phyloP scores from a whole-genome alignment of 73 alveolate genomes.

The Tetrahymena malaccensis region DNA sequence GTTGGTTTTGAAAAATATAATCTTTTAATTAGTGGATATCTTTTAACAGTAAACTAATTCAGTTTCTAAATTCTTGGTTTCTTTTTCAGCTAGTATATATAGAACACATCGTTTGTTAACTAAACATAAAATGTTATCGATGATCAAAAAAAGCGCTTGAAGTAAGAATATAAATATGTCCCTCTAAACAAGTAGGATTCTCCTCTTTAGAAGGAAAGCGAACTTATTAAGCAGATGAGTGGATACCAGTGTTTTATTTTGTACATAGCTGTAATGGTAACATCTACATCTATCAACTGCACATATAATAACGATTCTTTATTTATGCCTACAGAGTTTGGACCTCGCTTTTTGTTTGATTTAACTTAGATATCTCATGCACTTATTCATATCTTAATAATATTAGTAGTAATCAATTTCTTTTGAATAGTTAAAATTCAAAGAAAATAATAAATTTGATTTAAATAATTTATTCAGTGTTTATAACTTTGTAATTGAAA shows the following conservation, averaged over 20 bases:
- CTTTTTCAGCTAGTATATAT: neutral
- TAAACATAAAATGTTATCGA: neutral
- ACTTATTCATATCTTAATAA: neutral
- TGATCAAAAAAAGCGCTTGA: neutral
- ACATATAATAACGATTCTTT: neutral
- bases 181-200: neutral
- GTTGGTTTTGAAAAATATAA: slow-evolving; percentile 24
- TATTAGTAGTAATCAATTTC: neutral
- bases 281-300: neutral
- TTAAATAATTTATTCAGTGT: no score
- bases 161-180: neutral
- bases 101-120: neutral
- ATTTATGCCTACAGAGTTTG: neutral
- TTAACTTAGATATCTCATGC: neutral
- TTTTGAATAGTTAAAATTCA: neutral
- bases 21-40: neutral
- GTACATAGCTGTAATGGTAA: neutral
- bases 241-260: neutral
- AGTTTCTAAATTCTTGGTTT: neutral
- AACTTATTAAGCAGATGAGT: neutral
- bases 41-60: neutral
- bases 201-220: neutral
- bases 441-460: no score
- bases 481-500: no score
- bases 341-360: neutral